A percentile compares a stretch with the other conserved stretches of the same genome.
Evolutionary conservation across 2,329 filamentous ascomycete species (phyloP).

Genomic region (Chaetothyriales sp.): DNA sequence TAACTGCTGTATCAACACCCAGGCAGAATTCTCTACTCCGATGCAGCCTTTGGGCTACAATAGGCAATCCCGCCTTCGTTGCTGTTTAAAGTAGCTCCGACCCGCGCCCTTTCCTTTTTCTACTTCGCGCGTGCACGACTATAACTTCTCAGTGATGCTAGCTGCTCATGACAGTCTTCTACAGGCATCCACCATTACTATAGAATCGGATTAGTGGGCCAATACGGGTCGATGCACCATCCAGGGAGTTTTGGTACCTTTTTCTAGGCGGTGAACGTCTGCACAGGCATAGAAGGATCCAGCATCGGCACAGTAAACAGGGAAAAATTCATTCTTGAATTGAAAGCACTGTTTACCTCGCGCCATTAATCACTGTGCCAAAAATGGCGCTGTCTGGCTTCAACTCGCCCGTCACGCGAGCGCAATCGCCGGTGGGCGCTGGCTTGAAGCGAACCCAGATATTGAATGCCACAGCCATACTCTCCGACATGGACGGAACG

Average conservation of each 20-base stretch:
- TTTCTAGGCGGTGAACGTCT: no score
- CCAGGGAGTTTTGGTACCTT: no score
- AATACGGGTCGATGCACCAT: no score
- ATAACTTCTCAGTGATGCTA: no score
- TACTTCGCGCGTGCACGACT: neutral
- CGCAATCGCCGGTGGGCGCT: neutral
- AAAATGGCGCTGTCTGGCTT: neutral
- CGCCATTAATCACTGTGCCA: neutral
- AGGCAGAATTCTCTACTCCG: neutral
- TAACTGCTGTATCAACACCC: neutral
- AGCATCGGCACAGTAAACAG: no score
- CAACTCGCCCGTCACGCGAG: neutral
- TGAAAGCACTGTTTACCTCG: no score
- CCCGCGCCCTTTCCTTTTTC: neutral
- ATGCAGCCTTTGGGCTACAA: neutral
- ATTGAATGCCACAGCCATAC: neutral
- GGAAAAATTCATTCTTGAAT: no score
- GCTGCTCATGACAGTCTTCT: no score
- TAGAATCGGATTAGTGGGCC: no score
- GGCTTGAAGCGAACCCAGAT: neutral
- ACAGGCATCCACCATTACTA: no score
- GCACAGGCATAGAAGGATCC: no score
- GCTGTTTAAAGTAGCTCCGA: neutral
- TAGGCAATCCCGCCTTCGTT: neutral
- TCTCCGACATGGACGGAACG: slow-evolving; percentile 20